These are phyloP conservation scores for Starmera caribaea DNA, from an alignment of 805 yeast species.

Conservation along the genomic window DNA sequence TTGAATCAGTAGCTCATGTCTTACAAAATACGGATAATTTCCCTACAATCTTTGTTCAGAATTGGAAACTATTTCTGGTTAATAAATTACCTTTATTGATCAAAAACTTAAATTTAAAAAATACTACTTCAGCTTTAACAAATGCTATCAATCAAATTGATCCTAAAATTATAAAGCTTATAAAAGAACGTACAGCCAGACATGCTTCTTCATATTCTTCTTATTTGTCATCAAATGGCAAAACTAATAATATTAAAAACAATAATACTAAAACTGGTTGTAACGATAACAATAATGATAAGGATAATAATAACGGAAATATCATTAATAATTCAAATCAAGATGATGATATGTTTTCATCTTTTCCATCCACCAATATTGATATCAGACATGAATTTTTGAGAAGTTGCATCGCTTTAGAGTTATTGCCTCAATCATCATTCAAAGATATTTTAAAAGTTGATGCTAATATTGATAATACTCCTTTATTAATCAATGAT, in stretches of 20 bases:
- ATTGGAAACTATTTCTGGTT: slow-evolving; percentile 36
- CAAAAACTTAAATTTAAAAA: slow-evolving; percentile 20
- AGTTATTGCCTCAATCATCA: slow-evolving; percentile 24
- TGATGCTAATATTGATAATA: slow-evolving; percentile 27
- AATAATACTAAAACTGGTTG: no score
- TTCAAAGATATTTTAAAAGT: slow-evolving; percentile 27
- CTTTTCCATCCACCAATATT: slow-evolving; percentile 34
- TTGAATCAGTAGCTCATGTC: slow-evolving; percentile 33
- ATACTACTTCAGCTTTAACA: slow-evolving; percentile 18
- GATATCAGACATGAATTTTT: slow-evolving; percentile 44
- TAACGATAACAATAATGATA: no score
- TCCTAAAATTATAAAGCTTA: slow-evolving; percentile 20
- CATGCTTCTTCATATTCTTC: slow-evolving; percentile 11
- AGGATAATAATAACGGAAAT: no score
- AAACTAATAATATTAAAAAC: no score
- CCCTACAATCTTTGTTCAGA: slow-evolving; percentile 23
- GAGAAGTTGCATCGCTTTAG: slow-evolving; percentile 32
- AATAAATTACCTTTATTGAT: slow-evolving; percentile 39
- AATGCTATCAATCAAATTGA: slow-evolving; percentile 24
- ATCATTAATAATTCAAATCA: slow-evolving; percentile 12
- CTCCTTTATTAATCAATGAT: slow-evolving; percentile 23
- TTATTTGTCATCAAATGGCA: no score
- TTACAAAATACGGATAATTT: slow-evolving; percentile 22
- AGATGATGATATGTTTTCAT: slow-evolving; percentile 40
- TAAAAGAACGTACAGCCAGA: slow-evolving; percentile 10